A percentile compares a stretch with the other conserved stretches of the same genome.
Evolutionary conservation across 2,329 filamentous ascomycete species (phyloP).

Genomic region (Xylaria sp.): DNA sequence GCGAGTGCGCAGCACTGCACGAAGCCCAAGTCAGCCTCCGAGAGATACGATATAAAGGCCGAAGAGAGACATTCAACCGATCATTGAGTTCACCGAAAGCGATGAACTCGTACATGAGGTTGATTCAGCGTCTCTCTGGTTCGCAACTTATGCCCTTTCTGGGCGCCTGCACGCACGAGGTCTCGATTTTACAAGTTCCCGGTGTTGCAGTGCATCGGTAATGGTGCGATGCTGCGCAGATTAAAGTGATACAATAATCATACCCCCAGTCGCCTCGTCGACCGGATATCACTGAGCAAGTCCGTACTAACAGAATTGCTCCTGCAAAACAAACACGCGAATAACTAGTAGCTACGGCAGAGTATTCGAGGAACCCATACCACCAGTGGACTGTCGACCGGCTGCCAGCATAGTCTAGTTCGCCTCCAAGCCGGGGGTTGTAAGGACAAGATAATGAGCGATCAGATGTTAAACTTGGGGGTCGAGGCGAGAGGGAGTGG

Average conservation of each 20-base stretch:
- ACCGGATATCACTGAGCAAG: neutral
- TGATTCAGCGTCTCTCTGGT: neutral
- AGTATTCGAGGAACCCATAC: neutral
- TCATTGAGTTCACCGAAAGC: constrained; percentile 17
- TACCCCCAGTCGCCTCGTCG: constrained; percentile 18
- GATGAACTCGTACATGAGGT: neutral
- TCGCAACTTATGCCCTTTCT: neutral
- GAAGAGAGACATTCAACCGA: neutral
- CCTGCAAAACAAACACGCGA: neutral
- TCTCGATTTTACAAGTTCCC: constrained; percentile 1
- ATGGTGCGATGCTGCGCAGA: constrained; percentile 12
- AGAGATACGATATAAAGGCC: neutral
- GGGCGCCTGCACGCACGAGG: neutral
- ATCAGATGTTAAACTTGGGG: constrained; percentile 19
- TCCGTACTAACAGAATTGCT: neutral
- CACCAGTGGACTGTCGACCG: neutral
- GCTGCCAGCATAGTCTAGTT: neutral
- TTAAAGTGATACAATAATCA: neutral
- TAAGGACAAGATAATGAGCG: neutral
- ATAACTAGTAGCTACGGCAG: neutral
- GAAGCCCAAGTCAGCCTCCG: constrained; percentile 1
- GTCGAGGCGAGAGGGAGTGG: neutral
- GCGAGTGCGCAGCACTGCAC: constrained; percentile 37
- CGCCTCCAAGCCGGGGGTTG: neutral
- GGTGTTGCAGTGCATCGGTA: constrained; percentile 23